These are phyloP conservation scores for Papiliotrema laurentii DNA, from an alignment of 1,284 basidiomycete species.

Conservation along the genomic window DNA sequence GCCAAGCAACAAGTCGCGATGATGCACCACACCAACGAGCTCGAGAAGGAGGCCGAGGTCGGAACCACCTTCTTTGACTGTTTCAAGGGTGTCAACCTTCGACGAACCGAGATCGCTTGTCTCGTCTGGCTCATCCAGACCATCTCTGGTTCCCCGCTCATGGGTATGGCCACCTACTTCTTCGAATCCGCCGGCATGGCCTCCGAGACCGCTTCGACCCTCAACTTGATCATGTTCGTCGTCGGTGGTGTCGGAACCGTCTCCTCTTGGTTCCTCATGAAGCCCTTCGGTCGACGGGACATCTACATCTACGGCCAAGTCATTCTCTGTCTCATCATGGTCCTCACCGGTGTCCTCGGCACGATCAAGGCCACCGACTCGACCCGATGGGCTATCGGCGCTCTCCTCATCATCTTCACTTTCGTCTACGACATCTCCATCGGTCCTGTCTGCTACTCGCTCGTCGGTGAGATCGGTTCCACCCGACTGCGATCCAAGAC, in stretches of 20 bases:
- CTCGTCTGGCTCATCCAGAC: slow-evolving; percentile 38
- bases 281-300: slow-evolving; percentile 42
- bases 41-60: slow-evolving; percentile 40
- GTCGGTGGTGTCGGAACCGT: slow-evolving; percentile 27
- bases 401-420: slow-evolving; percentile 17
- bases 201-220: slow-evolving; percentile 38
- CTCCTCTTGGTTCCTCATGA: slow-evolving; percentile 43
- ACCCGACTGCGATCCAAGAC: slow-evolving; percentile 50
- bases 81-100: slow-evolving; percentile 46
- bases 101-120: slow-evolving; percentile 47
- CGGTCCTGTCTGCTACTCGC: slow-evolving; percentile 17
- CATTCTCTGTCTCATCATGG: neutral
- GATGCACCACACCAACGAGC: slow-evolving; percentile 48
- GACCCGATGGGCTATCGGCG: slow-evolving; percentile 11
- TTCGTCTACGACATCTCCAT: slow-evolving; percentile 20
- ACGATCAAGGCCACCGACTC: slow-evolving; percentile 1
- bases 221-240: slow-evolving; percentile 32
- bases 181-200: slow-evolving; percentile 47
- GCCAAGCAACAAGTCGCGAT: slow-evolving; percentile 38
- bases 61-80: slow-evolving; percentile 45
- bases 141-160: slow-evolving; percentile 34
- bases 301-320: slow-evolving; percentile 36
- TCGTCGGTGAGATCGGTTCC: slow-evolving; percentile 43
- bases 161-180: slow-evolving; percentile 41
- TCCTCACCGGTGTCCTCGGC: slow-evolving; percentile 8